These are phyloP conservation scores for Aspergillus pseudoterreus DNA, from an alignment of 2,329 filamentous ascomycete species.

Conservation along the genomic window DNA sequence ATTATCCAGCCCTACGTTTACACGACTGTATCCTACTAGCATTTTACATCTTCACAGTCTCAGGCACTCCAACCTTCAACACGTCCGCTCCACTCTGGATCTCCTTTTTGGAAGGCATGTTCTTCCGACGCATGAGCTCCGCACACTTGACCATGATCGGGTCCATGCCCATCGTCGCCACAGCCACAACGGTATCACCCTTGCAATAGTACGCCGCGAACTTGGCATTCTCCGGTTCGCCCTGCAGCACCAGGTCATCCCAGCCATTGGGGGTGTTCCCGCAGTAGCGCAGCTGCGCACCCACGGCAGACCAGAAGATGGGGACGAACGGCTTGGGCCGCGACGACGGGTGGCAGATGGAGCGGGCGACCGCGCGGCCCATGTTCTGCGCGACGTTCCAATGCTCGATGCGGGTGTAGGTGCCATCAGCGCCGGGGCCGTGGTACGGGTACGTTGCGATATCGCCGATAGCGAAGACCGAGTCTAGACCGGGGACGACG, in stretches of 20 bases:
- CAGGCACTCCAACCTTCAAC: constrained; percentile 29
- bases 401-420: constrained; percentile 81
- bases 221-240: constrained; percentile 70
- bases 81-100: constrained; percentile 54
- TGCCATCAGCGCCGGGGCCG: constrained; percentile 76
- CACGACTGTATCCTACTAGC: neutral
- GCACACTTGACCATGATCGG: constrained; percentile 78
- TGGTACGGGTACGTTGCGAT: constrained; percentile 94
- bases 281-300: constrained; percentile 86
- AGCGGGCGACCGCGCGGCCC: constrained; percentile 72
- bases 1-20: neutral
- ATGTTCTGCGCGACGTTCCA: constrained; percentile 98
- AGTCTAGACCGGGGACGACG: constrained; percentile 67
- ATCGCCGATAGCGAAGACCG: constrained; percentile 91
- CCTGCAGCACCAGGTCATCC: constrained; percentile 79
- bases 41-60: constrained; percentile 14
- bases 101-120: constrained; percentile 79
- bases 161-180: constrained; percentile 87
- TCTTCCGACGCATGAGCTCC: constrained; percentile 76
- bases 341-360: constrained; percentile 59
- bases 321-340: constrained; percentile 75
- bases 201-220: constrained; percentile 88
- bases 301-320: constrained; percentile 94
- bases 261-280: constrained; percentile 79
- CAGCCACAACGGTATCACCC: constrained; percentile 81